Conservation (phyloP, 2,329 filamentous ascomycete species). For the Cladosporium halotolerans region DNA sequence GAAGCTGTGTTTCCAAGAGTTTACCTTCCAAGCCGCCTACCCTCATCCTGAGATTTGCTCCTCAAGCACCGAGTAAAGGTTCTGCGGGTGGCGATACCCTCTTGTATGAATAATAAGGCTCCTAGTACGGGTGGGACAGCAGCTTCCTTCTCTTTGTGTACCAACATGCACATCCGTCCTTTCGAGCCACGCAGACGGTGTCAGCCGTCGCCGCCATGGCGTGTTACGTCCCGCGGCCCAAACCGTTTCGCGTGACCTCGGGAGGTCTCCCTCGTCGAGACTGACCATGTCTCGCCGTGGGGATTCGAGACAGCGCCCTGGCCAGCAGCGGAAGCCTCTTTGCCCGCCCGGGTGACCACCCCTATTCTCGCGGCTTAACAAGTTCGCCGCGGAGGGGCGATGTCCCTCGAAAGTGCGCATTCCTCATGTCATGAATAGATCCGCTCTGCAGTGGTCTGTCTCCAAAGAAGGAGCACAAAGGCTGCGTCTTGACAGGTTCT, state of each 20-base stretch:
- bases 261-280: not conserved
- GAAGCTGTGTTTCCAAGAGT: slow-evolving; percentile 4
- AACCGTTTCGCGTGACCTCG: slow-evolving; percentile 5
- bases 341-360: not conserved
- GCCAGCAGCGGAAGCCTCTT: slow-evolving; percentile 1
- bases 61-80: slow-evolving; percentile 2
- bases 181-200: slow-evolving; percentile 1
- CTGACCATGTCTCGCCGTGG: slow-evolving; percentile 2
- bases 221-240: not conserved
- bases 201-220: slow-evolving; percentile 3
- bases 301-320: not conserved
- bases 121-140: not conserved
- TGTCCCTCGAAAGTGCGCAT: not conserved
- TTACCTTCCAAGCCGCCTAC: not conserved
- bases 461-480: not conserved
- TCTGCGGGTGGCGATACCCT: not conserved
- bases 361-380: slow-evolving; percentile 1
- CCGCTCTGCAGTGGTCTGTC: not conserved
- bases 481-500: not conserved
- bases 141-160: not conserved
- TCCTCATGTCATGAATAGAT: not conserved
- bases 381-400: not conserved
- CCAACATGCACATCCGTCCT: not conserved
- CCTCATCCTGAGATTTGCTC: not conserved
- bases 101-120: slow-evolving; percentile 1